Percentiles rank a stretch among this genome's conserved stretches.
Conservation (phyloP, 768 basidiomycete genomes). For the Xerocomus spinulosus region DNA sequence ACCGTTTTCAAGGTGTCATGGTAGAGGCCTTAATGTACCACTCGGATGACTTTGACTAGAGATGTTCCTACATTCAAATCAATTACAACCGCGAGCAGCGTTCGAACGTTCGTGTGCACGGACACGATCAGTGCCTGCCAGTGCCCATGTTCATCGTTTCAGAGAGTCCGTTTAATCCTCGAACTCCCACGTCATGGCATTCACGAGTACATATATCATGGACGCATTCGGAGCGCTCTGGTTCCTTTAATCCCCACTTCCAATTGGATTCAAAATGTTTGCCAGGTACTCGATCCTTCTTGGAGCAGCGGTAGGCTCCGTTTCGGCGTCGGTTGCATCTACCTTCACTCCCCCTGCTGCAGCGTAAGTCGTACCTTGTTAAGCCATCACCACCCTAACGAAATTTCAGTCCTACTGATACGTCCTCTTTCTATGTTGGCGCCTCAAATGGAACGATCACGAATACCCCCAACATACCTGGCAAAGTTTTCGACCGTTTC, state of each 20-base stretch:
- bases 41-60: no score
- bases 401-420: constrained; percentile 22
- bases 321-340: constrained; percentile 22
- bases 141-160: no score
- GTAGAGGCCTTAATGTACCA: no score
- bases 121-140: no score
- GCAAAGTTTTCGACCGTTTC: constrained; percentile 45
- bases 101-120: no score
- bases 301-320: constrained; percentile 10
- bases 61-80: no score
- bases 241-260: neutral
- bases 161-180: neutral
- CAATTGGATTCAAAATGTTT: constrained; percentile 11
- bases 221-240: neutral
- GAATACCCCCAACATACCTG: constrained; percentile 35
- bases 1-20: no score
- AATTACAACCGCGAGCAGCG: no score
- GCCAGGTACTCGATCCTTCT: constrained; percentile 12
- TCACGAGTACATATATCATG: constrained; percentile 9
- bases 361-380: constrained; percentile 14
- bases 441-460: constrained; percentile 40
- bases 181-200: no score
- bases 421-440: constrained; percentile 40
- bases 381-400: neutral
- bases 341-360: constrained; percentile 29